Evolutionary conservation across 1,284 basidiomycete genomes (phyloP), one percentile per base, ranked within the genome.

Genomic region (Chalciporus sp.): DNA sequence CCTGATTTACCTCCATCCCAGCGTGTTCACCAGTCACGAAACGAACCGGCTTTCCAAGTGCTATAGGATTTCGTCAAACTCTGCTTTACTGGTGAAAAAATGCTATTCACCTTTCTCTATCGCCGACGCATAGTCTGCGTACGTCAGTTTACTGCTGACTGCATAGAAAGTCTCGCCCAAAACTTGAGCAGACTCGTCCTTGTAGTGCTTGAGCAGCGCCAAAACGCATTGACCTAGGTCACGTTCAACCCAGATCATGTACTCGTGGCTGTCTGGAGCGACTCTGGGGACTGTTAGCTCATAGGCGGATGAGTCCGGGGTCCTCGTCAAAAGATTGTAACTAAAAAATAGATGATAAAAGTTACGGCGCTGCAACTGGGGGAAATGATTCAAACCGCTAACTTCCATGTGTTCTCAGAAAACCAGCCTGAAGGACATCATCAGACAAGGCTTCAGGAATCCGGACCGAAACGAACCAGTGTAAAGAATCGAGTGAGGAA

Each of bases 321-420:
- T 23, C 2, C 3, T 23, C 6, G 23, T 23, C 23, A 23, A 23
- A 23, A 3, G 6, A 23, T 23, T 23, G 23, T 3, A 23, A 23
- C 23, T 23, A 23, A 23, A 23, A 23, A 2, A 23, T 23, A 23
- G 6, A 23, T 23, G 23, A 23, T 23, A 23, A 23, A 2, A 23
- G 23, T 23, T 23, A 23, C 23, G 23, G 23, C 23, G 23, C 23
- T 6, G 23, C 23, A 23, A 23, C 23, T 6, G 23, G 6, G 3
- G 23, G 6, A 14, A 14, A 31, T 12, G 12, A 11, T 11, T 31
- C 29, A 11, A 12, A 3, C 3, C 3, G 14, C 59, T 47, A 31
- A 71, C 69, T 55, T 65, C 61, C 61, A 68, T 19, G 61, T 56
- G 49, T 73, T 73, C 51, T 72, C 72, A 4, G 39, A 40, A 42